phyloP scores from a whole-genome alignment of 805 yeast species.

The Diddensiella caesifluorescens region DNA sequence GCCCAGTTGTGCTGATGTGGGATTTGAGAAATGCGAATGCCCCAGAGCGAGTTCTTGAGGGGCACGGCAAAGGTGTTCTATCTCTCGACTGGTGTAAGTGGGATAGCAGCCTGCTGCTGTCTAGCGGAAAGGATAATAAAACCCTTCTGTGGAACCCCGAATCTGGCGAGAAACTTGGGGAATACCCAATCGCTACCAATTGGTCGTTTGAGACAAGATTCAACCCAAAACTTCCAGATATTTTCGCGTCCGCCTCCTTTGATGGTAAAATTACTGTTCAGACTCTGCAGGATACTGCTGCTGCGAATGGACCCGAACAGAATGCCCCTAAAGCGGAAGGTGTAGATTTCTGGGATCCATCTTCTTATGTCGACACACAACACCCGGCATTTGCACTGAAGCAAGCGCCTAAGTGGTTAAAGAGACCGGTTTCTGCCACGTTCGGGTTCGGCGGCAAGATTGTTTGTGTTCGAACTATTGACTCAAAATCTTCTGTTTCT shows the following conservation, averaged over 20 bases:
- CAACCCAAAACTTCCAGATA: conserved; percentile 83
- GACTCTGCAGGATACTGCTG: conserved; percentile 73
- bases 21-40: conserved; percentile 88
- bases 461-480: conserved; percentile 46
- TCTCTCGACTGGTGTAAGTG: conserved; percentile 90
- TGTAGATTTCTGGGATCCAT: conserved; percentile 75
- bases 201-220: conserved; percentile 90
- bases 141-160: conserved; percentile 89
- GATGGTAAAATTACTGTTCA: conserved; percentile 80
- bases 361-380: conserved; percentile 35
- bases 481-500: conserved; percentile 39
- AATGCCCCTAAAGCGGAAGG: conserved; percentile 41
- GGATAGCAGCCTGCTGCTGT: conserved; percentile 71
- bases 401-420: conserved; percentile 90
- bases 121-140: conserved; percentile 90
- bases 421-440: conserved; percentile 62
- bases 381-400: conserved; percentile 60
- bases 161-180: conserved; percentile 65
- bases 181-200: conserved; percentile 85
- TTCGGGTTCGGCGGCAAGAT: conserved; percentile 96
- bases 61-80: conserved; percentile 83
- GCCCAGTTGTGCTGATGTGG: conserved; percentile 84
- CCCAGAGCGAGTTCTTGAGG: conserved; percentile 71
- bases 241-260: conserved; percentile 60
- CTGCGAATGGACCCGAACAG: conserved; percentile 41